Conservation (phyloP, 495 filamentous ascomycete genomes). For the Wilcoxina mikolae region DNA sequence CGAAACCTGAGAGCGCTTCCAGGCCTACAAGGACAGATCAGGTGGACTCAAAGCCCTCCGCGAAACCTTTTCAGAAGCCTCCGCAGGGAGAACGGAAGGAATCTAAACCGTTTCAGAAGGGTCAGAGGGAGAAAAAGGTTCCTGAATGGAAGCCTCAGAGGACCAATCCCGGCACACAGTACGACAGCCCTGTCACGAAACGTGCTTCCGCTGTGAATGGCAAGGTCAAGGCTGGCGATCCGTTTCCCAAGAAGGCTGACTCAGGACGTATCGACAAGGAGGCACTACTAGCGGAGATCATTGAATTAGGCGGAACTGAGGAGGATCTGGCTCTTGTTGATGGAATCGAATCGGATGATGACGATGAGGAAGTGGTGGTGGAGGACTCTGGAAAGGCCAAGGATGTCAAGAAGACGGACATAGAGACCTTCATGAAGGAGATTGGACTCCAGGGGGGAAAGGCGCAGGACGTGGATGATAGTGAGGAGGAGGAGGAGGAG, state of each 20-base stretch:
- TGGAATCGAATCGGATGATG: conserved; percentile 24
- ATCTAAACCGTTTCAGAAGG: conserved; percentile 2
- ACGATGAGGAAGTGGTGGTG: conserved; percentile 15
- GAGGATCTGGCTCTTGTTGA: conserved; percentile 33
- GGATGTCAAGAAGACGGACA: conserved; percentile 15
- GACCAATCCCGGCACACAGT: neutral
- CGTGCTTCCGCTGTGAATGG: neutral
- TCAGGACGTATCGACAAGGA: conserved; percentile 25
- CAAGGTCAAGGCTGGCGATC: neutral
- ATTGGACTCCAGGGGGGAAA: conserved; percentile 23
- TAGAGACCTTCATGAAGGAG: conserved; percentile 25
- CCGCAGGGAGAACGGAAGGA: neutral
- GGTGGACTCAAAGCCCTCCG: neutral
- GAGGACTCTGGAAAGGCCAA: conserved; percentile 5
- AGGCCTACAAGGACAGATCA: neutral
- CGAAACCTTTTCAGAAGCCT: conserved; percentile 2
- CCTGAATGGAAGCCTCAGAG: conserved; percentile 6
- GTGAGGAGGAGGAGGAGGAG: conserved; percentile 27
- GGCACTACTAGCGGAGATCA: conserved; percentile 52
- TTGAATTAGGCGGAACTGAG: conserved; percentile 61
- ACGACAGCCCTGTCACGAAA: neutral
- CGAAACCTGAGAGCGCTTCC: conserved; percentile 36
- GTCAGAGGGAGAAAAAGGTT: neutral
- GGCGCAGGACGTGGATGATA: conserved; percentile 26
- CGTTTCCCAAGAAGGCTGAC: conserved; percentile 6